These are phyloP conservation scores for Melanogaster broomeanus DNA, from an alignment of 768 basidiomycete species.

Conservation along the genomic window DNA sequence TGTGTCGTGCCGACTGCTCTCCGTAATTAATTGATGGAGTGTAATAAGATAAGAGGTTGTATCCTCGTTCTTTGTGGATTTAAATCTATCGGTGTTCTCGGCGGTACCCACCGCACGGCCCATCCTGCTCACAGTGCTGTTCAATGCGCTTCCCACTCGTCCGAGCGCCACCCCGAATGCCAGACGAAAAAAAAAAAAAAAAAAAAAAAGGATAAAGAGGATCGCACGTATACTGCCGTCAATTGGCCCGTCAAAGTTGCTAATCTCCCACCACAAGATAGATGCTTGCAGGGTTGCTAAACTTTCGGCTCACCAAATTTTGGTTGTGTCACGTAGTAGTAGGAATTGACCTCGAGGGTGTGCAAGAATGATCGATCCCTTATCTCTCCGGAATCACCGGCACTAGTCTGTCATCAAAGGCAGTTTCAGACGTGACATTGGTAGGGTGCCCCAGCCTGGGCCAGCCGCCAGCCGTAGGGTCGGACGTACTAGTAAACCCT, in stretches of 20 bases:
- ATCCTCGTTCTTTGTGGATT: conserved; percentile 11
- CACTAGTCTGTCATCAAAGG: too few species aligned
- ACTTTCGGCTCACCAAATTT: conserved; percentile 11
- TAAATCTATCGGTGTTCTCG: conserved; percentile 13
- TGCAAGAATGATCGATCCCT: not conserved
- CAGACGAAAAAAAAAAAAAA: conserved; percentile 8
- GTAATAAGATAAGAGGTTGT: conserved; percentile 11
- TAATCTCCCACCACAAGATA: conserved; percentile 5
- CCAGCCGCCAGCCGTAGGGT: too few species aligned
- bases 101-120: not conserved
- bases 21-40: not conserved
- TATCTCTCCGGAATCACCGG: too few species aligned
- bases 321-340: too few species aligned
- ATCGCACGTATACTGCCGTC: not conserved
- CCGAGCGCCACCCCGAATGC: not conserved
- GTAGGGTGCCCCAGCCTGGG: too few species aligned
- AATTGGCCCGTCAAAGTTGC: conserved; percentile 1
- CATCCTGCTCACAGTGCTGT: too few species aligned
- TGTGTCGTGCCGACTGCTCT: conserved; percentile 13
- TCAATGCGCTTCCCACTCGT: too few species aligned
- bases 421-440: too few species aligned
- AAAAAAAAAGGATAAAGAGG: conserved; percentile 3
- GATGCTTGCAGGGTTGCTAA: conserved; percentile 6
- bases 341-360: conserved; percentile 1
- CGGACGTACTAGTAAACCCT: conserved; percentile 5